These are phyloP conservation scores for Symbiodinium natans DNA, from an alignment of 73 alveolate species.

Conservation along the genomic window DNA sequence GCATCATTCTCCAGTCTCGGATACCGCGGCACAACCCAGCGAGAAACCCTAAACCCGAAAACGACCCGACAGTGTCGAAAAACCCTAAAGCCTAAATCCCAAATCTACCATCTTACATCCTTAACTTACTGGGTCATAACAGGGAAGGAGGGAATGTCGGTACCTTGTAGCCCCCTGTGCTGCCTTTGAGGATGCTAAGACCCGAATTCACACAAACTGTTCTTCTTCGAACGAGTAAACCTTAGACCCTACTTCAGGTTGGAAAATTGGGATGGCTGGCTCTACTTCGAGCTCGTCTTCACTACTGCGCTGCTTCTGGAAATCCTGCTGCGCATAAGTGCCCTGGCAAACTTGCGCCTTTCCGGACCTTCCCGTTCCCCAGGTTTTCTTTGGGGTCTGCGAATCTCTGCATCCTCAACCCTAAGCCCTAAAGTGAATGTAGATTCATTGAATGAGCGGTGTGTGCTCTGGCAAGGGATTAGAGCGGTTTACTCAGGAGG, in stretches of 20 bases:
- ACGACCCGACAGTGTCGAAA: neutral
- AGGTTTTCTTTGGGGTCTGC: neutral
- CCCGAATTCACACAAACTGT: neutral
- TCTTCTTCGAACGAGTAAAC: too few relatives aligned
- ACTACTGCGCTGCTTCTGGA: neutral
- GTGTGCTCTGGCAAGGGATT: too few relatives aligned
- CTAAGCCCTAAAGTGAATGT: too few relatives aligned
- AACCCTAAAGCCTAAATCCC: neutral
- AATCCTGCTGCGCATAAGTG: neutral
- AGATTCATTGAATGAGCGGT: too few relatives aligned
- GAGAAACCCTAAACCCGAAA: neutral
- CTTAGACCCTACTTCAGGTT: neutral
- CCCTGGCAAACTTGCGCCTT: too few relatives aligned
- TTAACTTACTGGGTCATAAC: too few relatives aligned
- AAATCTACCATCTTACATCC: neutral
- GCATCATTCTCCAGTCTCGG: neutral
- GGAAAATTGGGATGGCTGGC: constrained; percentile 3
- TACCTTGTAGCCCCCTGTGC: too few relatives aligned
- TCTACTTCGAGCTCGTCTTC: constrained; percentile 11
- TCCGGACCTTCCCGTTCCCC: neutral
- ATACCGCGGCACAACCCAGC: too few relatives aligned
- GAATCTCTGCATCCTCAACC: neutral
- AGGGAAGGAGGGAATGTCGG: too few relatives aligned
- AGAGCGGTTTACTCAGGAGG: too few relatives aligned
- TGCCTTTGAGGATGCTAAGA: too few relatives aligned